Base-by-base conservation (phyloP, 1,284 basidiomycete species). In the Leccinum pseudoinsigne region DNA sequence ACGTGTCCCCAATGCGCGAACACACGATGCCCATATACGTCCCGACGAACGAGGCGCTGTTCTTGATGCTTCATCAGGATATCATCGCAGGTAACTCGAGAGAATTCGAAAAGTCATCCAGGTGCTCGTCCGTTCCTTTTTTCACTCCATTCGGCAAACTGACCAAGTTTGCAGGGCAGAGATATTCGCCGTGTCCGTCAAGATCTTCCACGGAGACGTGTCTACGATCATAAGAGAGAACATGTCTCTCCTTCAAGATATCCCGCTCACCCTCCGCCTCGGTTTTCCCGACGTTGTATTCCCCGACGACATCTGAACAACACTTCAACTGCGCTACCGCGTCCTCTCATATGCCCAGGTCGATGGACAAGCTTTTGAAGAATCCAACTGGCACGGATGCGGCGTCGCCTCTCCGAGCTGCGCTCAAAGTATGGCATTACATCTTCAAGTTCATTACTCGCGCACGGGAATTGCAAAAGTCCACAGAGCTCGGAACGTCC, bases 231-330 rank as follows among this genome's bases (percentile, higher is more conserved):
- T 94, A 14, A 86, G 86, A 58, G 94, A 97, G 75, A 94, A 97
- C 74, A 90, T 92, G 5, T 92, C 92, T 1, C 79, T 97, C n/a
- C 81, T 98, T 21, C 88, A 91, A 63, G 93, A 92, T 67, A 86
- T 87, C 5, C 90, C 95, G 0, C 83, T 90, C 45, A 95, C 95
- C 1, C 81, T 92, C 18, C 90, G 95, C 6, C 87, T 99, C n/a
- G 95, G 95, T 31, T 99, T 99, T 73, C 93, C 96, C 0, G 97
- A 98, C 70, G 95, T 97, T 2, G 95, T 97, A 9, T 95, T 96
- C 72, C 96, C 96, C 1, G 94, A 93, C 8, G 92, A 95, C 67
- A 79, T 86, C n/a, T 70, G 89, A 94, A 70, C 82, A 89, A 63
- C 94, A 97, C 74, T 98, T 97, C 80, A 86, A 80, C 64, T 93